Evolutionary conservation across 2,329 filamentous ascomycete genomes (phyloP), one percentile per base, ranked within the genome.

Genomic region (Fusarium verrucosum): DNA sequence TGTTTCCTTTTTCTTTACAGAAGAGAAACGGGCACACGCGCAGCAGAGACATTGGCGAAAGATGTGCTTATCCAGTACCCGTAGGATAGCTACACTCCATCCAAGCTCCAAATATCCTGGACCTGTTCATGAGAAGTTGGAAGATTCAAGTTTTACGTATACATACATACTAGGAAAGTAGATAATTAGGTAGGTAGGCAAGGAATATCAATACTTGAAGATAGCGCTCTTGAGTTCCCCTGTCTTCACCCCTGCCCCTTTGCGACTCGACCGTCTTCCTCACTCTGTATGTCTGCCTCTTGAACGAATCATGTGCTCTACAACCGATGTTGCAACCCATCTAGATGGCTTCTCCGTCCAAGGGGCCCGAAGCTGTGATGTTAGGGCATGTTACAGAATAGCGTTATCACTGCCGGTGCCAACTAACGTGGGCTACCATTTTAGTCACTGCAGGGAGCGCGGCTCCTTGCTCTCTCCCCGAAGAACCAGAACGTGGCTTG

Each of bases 401-500:
- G 23, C 32, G 23, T 40, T 14, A 35, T 38, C 22, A 42, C 37
- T 43, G 22, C 22, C 32, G 37, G 28, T 43, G 42, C 32, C 11
- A 45, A 37, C 45, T 45, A 51, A 47, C 46, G 45, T 30, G 32
- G 37, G 16, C 37, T 50, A 44, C 36, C 50, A 20, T 38, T 46
- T 41, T 50, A 54, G 37, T 44, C 49, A 41, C 59, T 69, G 60
- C 68, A 69, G 45, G 68, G 68, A 63, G 63, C 35, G 26, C 36
- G 20, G 36, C 50, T 35, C 35, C 36, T 44, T 58, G 44, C 33
- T 61, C 36, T 36, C 42, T 61, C 58, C 32, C 49, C 20, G 43
- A 56, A 10, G 17, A 54, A 37, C 50, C 58, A 45, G 53, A 42
- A 38, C n/a, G 38, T 58, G 57, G 46, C 64, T 68, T 68, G 62